Evolutionary conservation across 768 basidiomycete genomes (phyloP).

Genomic region (Russula sp.): DNA sequence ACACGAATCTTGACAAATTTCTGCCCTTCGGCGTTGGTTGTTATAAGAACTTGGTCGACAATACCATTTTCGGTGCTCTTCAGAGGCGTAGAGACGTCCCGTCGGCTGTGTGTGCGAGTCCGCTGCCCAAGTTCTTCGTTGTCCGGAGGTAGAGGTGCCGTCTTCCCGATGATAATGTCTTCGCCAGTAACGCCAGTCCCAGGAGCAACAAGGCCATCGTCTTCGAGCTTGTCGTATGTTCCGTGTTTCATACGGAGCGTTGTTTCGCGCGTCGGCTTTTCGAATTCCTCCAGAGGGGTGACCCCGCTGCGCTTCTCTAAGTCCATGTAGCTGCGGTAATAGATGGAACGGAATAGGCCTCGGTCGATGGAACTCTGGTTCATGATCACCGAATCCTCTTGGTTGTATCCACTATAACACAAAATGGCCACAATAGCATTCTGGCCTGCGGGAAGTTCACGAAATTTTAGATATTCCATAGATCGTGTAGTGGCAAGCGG

Average conservation of each 20-base stretch:
- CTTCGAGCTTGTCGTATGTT: conserved; percentile 96
- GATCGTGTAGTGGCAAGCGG: conserved; percentile 97
- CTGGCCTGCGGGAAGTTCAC: conserved; percentile 97
- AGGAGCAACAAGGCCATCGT: conserved; percentile 92
- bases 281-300: conserved; percentile 89
- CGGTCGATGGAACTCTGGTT: conserved; percentile 98
- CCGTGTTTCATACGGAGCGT: conserved; percentile 97
- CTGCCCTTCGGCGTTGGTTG: conserved; percentile 91
- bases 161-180: conserved; percentile 99
- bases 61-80: conserved; percentile 98
- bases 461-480: conserved; percentile 99
- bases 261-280: conserved; percentile 88
- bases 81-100: conserved; percentile 95
- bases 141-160: conserved; percentile 92
- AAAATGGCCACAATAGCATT: conserved; percentile 98
- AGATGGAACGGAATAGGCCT: conserved; percentile 96
- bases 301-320: conserved; percentile 95
- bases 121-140: conserved; percentile 96
- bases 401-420: conserved; percentile 99
- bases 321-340: conserved; percentile 98
- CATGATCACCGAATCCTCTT: conserved; percentile 99
- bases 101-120: conserved; percentile 85
- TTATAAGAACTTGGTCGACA: conserved; percentile 94
- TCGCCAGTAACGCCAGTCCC: conserved; percentile 93
- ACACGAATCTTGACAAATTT: conserved; percentile 99